Conservation (phyloP, 1,284 basidiomycete species). For the Porogramme epimiltina region DNA sequence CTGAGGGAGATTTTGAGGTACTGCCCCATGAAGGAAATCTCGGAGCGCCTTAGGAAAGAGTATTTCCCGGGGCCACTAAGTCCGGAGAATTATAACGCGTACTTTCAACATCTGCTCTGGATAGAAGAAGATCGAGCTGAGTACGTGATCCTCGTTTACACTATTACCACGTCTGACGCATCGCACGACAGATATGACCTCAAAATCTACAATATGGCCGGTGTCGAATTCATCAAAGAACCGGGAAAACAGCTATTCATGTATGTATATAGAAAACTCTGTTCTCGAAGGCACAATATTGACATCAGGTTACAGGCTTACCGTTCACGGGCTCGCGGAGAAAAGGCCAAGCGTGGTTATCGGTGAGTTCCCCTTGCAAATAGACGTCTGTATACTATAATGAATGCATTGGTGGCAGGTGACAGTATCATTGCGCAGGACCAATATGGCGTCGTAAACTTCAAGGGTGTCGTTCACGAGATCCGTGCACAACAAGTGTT, state of each 20-base stretch:
- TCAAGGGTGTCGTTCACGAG: constrained; percentile 58
- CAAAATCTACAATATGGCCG: constrained; percentile 52
- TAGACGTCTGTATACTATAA: constrained; percentile 35
- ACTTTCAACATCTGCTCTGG: constrained; percentile 44
- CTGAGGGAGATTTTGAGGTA: constrained; percentile 13
- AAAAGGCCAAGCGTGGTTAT: constrained; percentile 54
- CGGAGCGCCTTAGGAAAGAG: constrained; percentile 2
- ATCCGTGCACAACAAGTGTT: constrained; percentile 53
- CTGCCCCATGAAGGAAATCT: constrained; percentile 4
- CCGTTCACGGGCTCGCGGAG: constrained; percentile 68
- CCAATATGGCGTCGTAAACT: constrained; percentile 53
- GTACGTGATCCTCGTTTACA: constrained; percentile 50
- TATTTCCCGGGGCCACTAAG: constrained; percentile 5
- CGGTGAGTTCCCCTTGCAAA: too few species aligned
- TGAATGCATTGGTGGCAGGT: constrained; percentile 34
- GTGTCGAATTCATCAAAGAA: constrained; percentile 39
- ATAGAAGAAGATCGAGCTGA: constrained; percentile 58
- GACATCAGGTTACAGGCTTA: constrained; percentile 48
- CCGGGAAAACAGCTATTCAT: constrained; percentile 41
- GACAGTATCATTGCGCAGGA: constrained; percentile 57
- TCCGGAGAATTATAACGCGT: constrained; percentile 2
- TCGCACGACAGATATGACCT: constrained; percentile 51
- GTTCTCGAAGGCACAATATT: not conserved
- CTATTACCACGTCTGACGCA: too few species aligned
- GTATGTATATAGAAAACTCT: constrained; percentile 34